Evolutionary conservation across 164 flowering plant species (phyloP), one percentile per base, ranked within the genome.

Genomic region (Vitis amurensis): DNA sequence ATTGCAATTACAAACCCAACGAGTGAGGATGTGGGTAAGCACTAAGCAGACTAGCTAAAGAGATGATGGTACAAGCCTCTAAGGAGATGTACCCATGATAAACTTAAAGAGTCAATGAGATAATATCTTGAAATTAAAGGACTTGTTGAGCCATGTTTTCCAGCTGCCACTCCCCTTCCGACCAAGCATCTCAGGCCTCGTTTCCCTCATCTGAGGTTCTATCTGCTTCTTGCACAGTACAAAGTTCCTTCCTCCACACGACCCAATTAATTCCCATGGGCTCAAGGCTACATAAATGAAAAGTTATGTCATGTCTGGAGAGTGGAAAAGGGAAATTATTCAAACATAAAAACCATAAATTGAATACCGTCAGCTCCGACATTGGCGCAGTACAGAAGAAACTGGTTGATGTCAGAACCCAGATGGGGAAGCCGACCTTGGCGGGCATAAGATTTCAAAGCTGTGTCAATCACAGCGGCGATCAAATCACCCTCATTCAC

Each of bases 361-460:
- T 27, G 1, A 58, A 48, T 73, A 81, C 88, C 85, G 19, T 83
- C 80, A 9, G 75, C 73, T 49, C 71, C 81, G 5, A 81, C 71
- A 66, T 71, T 70, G 13, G 85, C 68, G 50, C 72, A 72, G 69
- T 87, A 87, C 52, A 89, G 88, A 59, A 85, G 71, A 68, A 91
- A 88, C 62, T 82, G 63, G n/a, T 76, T 71, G 72, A 72, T 67
- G 73, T 91, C 86, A 12, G 85, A 76, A 0, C 96, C 91, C 0
- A 91, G 86, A 69, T 83, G 61, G 1, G 96, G 96, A 31, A 87
- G 83, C 15, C 96, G 80, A 16, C 88, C 93, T 75, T 83, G 89
- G 7, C 90, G 87, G 16, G 90, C 90, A 58, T 87, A 91, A 3
- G 80, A 73, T 71, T 79, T 86, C 63, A 91, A 68, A n/a, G 88